Percentiles rank a stretch among this genome's conserved stretches.
These are phyloP conservation scores for Leccinellum rugosiceps DNA, from an alignment of 768 basidiomycete species.

Conservation along the genomic window DNA sequence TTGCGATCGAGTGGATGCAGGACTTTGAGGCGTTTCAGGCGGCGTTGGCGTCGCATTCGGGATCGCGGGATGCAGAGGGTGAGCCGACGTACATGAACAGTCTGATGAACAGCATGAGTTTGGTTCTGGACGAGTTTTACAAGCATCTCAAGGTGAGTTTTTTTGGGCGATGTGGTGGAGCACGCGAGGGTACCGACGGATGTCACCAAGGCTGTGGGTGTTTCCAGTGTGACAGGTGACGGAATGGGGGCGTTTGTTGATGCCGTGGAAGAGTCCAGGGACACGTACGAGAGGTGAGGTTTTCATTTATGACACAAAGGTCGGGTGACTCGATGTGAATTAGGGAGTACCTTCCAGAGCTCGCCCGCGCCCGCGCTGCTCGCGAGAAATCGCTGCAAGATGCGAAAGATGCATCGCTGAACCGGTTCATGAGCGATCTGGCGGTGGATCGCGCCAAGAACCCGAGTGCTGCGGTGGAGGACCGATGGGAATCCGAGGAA, in stretches of 20 bases:
- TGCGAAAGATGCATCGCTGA: constrained; percentile 73
- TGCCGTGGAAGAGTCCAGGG: constrained; percentile 82
- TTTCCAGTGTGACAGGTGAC: constrained; percentile 93
- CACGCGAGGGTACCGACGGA: background rate
- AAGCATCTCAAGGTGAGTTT: constrained; percentile 80
- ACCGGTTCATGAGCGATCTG: constrained; percentile 76
- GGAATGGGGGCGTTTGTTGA: constrained; percentile 91
- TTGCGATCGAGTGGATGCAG: constrained; percentile 96
- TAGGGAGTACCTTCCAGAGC: constrained; percentile 91
- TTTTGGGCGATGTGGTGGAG: background rate
- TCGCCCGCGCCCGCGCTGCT: constrained; percentile 63
- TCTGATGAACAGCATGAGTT: constrained; percentile 98
- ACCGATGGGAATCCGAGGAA: constrained; percentile 61
- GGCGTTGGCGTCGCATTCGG: constrained; percentile 71
- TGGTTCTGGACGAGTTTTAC: constrained; percentile 98
- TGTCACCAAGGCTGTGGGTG: constrained; percentile 81
- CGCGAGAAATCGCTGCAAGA: constrained; percentile 64
- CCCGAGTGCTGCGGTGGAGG: constrained; percentile 51
- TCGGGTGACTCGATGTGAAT: constrained; percentile 5
- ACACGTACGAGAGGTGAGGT: constrained; percentile 84
- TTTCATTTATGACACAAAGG: constrained; percentile 1
- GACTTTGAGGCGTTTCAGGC: constrained; percentile 96
- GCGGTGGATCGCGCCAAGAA: constrained; percentile 66
- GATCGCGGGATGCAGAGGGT: constrained; percentile 71
- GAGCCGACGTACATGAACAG: constrained; percentile 98